Evolutionary conservation across 768 basidiomycete genomes (phyloP).

Genomic region (Suillus clintonianus): DNA sequence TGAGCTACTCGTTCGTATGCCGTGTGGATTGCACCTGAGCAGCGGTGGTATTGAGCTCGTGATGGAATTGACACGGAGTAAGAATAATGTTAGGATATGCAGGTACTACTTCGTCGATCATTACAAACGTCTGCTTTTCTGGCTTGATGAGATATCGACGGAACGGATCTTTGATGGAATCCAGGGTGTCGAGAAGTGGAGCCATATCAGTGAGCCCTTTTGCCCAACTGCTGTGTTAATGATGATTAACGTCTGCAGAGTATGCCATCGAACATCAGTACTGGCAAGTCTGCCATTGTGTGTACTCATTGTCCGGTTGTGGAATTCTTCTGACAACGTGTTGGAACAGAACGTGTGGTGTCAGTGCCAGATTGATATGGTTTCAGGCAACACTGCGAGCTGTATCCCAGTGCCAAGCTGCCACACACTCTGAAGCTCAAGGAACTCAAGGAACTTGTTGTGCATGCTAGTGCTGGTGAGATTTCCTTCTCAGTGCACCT

Average conservation of each 20-base stretch:
- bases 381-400: slow-evolving; percentile 10
- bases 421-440: neutral
- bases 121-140: slow-evolving; percentile 44
- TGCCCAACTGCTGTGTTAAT: neutral
- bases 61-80: neutral
- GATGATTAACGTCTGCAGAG: slow-evolving; percentile 11
- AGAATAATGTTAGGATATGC: neutral
- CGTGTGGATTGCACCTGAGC: neutral
- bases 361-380: too few species aligned
- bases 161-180: slow-evolving; percentile 32
- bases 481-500: neutral
- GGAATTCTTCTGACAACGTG: neutral
- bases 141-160: slow-evolving; percentile 42
- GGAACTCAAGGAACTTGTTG: slow-evolving; percentile 3
- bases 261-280: slow-evolving; percentile 21
- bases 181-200: slow-evolving; percentile 38
- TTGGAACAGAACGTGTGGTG: neutral
- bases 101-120: slow-evolving; percentile 52
- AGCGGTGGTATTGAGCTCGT: neutral
- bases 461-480: slow-evolving; percentile 22
- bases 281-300: slow-evolving; percentile 16
- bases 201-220: slow-evolving; percentile 41
- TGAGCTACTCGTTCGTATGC: neutral
- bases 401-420: neutral
- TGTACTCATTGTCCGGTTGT: neutral